phyloP scores from a whole-genome alignment of 768 basidiomycete genomes.

The Russula griseocarnosa region DNA sequence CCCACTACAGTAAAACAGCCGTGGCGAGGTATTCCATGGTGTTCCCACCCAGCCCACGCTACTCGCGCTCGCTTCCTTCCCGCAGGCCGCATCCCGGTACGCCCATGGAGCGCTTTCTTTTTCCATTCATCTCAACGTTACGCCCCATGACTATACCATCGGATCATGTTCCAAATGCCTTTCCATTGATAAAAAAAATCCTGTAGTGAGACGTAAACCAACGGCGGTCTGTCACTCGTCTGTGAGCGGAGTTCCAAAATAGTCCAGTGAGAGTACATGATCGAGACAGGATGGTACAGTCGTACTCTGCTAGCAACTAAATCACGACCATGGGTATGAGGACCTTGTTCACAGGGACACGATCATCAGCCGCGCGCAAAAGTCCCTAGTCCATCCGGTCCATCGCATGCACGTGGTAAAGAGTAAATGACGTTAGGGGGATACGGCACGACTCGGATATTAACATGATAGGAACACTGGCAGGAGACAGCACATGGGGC shows the following conservation, averaged over 20 bases:
- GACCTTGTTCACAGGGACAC: not conserved
- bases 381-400: conserved; percentile 26
- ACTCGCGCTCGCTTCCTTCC: no score
- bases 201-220: no score
- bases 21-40: no score
- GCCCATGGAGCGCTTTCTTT: no score
- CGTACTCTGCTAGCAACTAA: not conserved
- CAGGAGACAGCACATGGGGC: conserved; percentile 1
- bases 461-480: conserved; percentile 5
- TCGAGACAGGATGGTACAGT: not conserved
- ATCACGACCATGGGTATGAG: not conserved
- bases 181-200: no score
- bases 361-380: not conserved
- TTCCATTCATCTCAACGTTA: no score
- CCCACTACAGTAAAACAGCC: no score
- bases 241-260: not conserved
- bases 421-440: conserved; percentile 12
- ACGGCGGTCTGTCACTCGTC: not conserved
- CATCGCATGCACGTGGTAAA: conserved; percentile 32
- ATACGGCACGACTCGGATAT: conserved; percentile 7
- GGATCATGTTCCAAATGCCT: no score
- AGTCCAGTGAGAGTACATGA: not conserved
- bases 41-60: no score
- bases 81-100: no score
- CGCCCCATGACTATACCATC: no score